Percentiles rank a stretch among this genome's conserved stretches.
phyloP scores from a whole-genome alignment of 352 stramenopile genomes.

The Chrysophaeum taylorii region DNA sequence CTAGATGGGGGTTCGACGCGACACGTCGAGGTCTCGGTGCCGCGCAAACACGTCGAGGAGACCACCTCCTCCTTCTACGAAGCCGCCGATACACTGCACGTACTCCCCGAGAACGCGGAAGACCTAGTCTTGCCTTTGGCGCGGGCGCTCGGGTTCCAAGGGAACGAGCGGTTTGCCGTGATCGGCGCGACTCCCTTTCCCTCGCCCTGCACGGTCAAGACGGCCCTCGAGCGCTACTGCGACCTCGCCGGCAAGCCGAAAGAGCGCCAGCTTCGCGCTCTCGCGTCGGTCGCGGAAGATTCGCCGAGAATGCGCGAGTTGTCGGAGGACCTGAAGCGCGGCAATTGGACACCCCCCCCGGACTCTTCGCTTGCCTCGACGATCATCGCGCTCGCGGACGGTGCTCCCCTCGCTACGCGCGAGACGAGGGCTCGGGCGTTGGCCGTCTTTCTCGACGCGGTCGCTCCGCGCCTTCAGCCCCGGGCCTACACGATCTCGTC shows the following conservation, averaged over 20 bases:
- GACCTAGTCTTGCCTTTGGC: conserved; percentile 79
- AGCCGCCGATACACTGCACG: conserved; percentile 53
- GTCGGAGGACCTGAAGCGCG: background rate
- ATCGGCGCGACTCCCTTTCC: conserved; percentile 72
- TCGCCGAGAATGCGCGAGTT: background rate
- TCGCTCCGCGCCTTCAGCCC: conserved; percentile 80
- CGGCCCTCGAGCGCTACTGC: conserved; percentile 79
- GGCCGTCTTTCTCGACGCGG: conserved; percentile 70
- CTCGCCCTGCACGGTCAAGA: conserved; percentile 77
- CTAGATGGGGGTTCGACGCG: conserved; percentile 63
- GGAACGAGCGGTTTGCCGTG: conserved; percentile 71
- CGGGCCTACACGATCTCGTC: conserved; percentile 97
- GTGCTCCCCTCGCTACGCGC: background rate
- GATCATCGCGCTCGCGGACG: background rate
- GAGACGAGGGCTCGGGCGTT: background rate
- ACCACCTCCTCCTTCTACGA: conserved; percentile 12
- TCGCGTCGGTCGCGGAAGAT: conserved; percentile 51
- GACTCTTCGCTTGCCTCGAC: background rate
- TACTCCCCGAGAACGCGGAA: conserved; percentile 75
- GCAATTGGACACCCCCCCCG: background rate
- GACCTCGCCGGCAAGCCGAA: conserved; percentile 80
- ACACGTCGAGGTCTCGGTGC: conserved; percentile 74
- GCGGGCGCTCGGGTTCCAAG: conserved; percentile 63
- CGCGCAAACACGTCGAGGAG: background rate
- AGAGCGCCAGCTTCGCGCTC: conserved; percentile 60